Evolutionary conservation across 345 rosid genomes (phyloP).

Genomic region (rapeseed (Brassica napus)): Da-Ae NC_063449.1:40589501-40590000

Average conservation of each 20-base stretch:
- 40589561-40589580: neutral
- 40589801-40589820: neutral
- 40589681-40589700: neutral
- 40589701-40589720: neutral
- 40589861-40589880: neutral
- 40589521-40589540: neutral
- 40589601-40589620: neutral
- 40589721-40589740: neutral
- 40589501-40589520: neutral
- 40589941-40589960: slow-evolving; percentile 15
- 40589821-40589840: neutral
- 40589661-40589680: neutral
- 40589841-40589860: neutral
- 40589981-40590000: neutral
- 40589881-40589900: neutral
- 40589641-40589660: neutral
- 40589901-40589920: too few relatives aligned
- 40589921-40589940: neutral
- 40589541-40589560: neutral
- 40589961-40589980: neutral
- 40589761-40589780: neutral
- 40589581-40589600: neutral
- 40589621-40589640: neutral
- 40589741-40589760: neutral
- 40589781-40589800: neutral